Evolutionary conservation across 257 asterid genomes (phyloP), one percentile per base, ranked within the genome.

Genomic region (Salvia hispanica): DNA sequence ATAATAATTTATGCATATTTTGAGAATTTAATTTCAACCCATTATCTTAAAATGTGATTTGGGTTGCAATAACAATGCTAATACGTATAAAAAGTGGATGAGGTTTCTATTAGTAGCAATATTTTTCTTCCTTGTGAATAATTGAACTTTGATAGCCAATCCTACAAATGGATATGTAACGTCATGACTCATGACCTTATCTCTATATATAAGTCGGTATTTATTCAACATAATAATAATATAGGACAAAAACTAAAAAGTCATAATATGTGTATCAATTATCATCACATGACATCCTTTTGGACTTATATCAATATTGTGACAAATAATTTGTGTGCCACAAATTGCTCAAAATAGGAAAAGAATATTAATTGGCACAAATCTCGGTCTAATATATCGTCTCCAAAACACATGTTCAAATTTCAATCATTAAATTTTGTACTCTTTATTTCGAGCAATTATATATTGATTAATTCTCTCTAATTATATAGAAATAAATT

Each of bases 221-320:
- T 66, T 39, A 18, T 66, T 21, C 31, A 21, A 13, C 53, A n/a
- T 7, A 53, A 7, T 25, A 66, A 66, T 66, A 46, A 66, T 53
- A 25, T 53, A 66, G 14, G 51, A n/a, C 56, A n/a, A 46, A 28
- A 25, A 34, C 25, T 18, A 62, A 6, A 61, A 42, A 43, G 67
- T 2, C 39, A 34, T 7, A 4, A 34, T 18, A 18, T 34, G 39
- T 34, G 39, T 3, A 34, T 34, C 39, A 34, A 25, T 25, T 25
- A 25, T 25, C 31, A 25, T 25, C 31, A 25, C 31, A 25, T 25
- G 31, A 25, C 3, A 25, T 25, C 31, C 31, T 25, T 25, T 25
- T 25, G 2, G 39, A 34, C 39, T 34, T 34, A 5, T 3, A 34
- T 14, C 48, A 58, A 3, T 33, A 13, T 39, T 3, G 48, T 46